phyloP scores from a whole-genome alignment of 1,284 basidiomycete species.

The Neolentinus lepideus region DNA sequence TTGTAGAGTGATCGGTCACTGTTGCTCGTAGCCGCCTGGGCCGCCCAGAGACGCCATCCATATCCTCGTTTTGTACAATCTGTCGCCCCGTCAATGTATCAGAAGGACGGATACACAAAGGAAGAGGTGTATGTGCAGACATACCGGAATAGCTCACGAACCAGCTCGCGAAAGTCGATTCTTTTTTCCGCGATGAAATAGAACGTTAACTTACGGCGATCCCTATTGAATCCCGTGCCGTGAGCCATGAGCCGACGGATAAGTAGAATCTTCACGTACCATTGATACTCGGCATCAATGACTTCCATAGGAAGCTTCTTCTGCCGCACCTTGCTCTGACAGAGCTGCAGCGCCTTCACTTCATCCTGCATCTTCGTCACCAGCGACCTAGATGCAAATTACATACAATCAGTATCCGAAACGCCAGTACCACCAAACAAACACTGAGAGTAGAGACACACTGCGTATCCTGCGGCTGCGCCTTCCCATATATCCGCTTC shows the following conservation, averaged over 20 bases:
- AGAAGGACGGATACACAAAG: not conserved
- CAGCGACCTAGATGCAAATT: constrained; percentile 45
- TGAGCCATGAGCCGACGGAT: constrained; percentile 1
- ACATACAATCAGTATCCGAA: not conserved
- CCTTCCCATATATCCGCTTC: constrained; percentile 95
- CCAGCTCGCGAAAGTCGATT: constrained; percentile 96
- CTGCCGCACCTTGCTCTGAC: constrained; percentile 85
- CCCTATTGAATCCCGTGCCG: constrained; percentile 40
- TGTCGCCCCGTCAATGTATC: constrained; percentile 16
- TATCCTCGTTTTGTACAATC: constrained; percentile 73
- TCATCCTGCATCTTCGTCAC: constrained; percentile 85
- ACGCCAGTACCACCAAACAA: constrained; percentile 1
- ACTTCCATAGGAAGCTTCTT: constrained; percentile 97
- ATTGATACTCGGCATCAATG: constrained; percentile 97
- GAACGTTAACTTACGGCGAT: constrained; percentile 95
- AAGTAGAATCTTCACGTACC: constrained; percentile 41
- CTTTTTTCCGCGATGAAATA: constrained; percentile 95
- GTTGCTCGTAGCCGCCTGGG: constrained; percentile 19
- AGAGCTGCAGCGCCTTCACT: constrained; percentile 85
- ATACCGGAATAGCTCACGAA: constrained; percentile 85
- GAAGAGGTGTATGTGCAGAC: constrained; percentile 9
- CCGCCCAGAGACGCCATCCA: constrained; percentile 66
- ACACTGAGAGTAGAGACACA: constrained; percentile 31
- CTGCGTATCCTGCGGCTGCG: constrained; percentile 81
- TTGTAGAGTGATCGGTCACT: constrained; percentile 3